These are phyloP conservation scores for Gliomastix tumulicola DNA, from an alignment of 2,329 filamentous ascomycete genomes.

Conservation along the genomic window DNA sequence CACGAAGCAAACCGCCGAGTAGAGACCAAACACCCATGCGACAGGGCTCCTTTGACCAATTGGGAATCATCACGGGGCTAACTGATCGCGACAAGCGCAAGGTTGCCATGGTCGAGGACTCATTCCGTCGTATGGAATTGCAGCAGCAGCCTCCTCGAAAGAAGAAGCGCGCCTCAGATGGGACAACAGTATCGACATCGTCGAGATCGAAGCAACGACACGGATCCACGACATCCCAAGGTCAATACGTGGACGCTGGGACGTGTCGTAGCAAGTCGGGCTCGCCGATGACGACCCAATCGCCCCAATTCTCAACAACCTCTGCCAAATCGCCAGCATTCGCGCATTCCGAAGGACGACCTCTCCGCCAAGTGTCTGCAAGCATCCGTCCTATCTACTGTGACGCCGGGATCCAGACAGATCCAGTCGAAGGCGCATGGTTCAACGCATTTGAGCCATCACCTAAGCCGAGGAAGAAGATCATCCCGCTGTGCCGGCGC, in stretches of 20 bases:
- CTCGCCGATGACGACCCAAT: slow-evolving; percentile 37
- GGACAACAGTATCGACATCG: slow-evolving; percentile 24
- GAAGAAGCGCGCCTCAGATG: slow-evolving; percentile 57
- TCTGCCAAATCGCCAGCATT: slow-evolving; percentile 16
- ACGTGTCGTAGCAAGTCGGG: slow-evolving; percentile 47
- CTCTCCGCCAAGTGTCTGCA: slow-evolving; percentile 29
- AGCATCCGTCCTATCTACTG: slow-evolving; percentile 35
- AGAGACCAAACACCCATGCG: slow-evolving; percentile 57
- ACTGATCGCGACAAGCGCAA: slow-evolving; percentile 63
- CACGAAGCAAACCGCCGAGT: slow-evolving; percentile 58
- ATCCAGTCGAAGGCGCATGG: slow-evolving; percentile 46
- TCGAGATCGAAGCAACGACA: slow-evolving; percentile 31
- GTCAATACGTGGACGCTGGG: slow-evolving; percentile 43
- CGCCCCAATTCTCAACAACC: slow-evolving; percentile 22
- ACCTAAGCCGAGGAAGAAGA: slow-evolving; percentile 34
- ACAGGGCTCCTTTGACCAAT: slow-evolving; percentile 52
- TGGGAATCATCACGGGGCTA: slow-evolving; percentile 54
- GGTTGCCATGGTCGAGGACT: slow-evolving; percentile 57
- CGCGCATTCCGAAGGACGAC: slow-evolving; percentile 16
- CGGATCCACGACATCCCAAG: slow-evolving; percentile 23
- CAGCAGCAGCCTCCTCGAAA: slow-evolving; percentile 48
- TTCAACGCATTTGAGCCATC: slow-evolving; percentile 31
- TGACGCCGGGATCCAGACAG: slow-evolving; percentile 47
- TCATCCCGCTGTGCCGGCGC: slow-evolving; percentile 47
- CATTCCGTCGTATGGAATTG: slow-evolving; percentile 56